Evolutionary conservation across 2,329 filamentous ascomycete species (phyloP).

Genomic region (Fusarium sp.): DNA sequence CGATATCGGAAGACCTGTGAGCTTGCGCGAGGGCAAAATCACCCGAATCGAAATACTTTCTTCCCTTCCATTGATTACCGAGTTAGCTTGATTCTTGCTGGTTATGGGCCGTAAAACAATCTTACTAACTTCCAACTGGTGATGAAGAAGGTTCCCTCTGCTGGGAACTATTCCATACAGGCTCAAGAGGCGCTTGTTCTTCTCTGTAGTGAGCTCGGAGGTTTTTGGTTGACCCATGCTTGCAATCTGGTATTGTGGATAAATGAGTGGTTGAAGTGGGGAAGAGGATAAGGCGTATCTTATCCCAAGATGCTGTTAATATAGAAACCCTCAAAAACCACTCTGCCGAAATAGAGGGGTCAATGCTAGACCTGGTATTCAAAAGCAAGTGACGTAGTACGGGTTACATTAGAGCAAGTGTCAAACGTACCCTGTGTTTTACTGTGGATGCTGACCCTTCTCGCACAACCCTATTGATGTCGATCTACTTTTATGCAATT

Average conservation of each 20-base stretch:
- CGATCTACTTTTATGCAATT: neutral
- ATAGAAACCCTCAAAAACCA: neutral
- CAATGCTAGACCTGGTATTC: neutral
- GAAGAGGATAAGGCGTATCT: neutral
- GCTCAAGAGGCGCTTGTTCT: neutral
- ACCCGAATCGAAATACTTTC: constrained; percentile 38
- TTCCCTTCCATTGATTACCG: neutral
- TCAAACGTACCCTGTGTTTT: neutral
- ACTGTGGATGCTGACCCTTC: neutral
- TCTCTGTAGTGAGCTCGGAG: neutral
- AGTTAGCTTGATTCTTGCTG: constrained; percentile 4
- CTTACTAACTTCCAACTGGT: constrained; percentile 28
- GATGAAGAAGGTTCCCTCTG: constrained; percentile 27
- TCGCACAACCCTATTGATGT: neutral
- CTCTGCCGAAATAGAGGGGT: neutral
- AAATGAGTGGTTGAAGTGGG: neutral
- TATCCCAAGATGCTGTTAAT: neutral
- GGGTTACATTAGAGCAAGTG: neutral
- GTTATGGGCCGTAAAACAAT: neutral
- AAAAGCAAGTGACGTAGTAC: neutral
- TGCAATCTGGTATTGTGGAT: neutral
- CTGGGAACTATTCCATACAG: constrained; percentile 23
- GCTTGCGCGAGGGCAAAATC: constrained; percentile 39
- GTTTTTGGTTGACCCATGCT: neutral
- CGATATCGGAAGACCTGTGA: constrained; percentile 29